These are phyloP conservation scores for Tolypocladium pustulatum DNA, from an alignment of 2,329 filamentous ascomycete genomes.

Conservation along the genomic window DNA sequence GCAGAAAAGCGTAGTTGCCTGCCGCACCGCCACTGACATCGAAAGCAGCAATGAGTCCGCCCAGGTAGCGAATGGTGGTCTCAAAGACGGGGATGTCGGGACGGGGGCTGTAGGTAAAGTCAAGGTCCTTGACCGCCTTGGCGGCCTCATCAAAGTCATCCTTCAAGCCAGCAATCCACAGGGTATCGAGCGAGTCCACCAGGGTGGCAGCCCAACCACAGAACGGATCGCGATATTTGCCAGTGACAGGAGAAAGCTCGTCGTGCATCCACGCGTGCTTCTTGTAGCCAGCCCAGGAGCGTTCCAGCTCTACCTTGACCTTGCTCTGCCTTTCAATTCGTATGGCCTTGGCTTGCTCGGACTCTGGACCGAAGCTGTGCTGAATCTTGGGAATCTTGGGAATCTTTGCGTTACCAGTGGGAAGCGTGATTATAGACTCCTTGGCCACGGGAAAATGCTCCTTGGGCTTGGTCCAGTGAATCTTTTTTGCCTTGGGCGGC, in stretches of 20 bases:
- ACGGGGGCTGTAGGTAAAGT: slow-evolving; percentile 65
- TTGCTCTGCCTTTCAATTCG: slow-evolving; percentile 53
- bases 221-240: slow-evolving; percentile 65
- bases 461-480: slow-evolving; percentile 63
- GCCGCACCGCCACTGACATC: slow-evolving; percentile 61
- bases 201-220: slow-evolving; percentile 85
- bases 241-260: slow-evolving; percentile 66
- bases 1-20: slow-evolving; percentile 51
- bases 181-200: slow-evolving; percentile 71
- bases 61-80: slow-evolving; percentile 83
- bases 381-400: slow-evolving; percentile 72
- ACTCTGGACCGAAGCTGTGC: slow-evolving; percentile 58
- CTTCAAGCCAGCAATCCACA: slow-evolving; percentile 77
- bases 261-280: slow-evolving; percentile 76
- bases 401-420: slow-evolving; percentile 58
- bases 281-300: slow-evolving; percentile 76
- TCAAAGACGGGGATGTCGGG: slow-evolving; percentile 81
- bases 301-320: slow-evolving; percentile 65
- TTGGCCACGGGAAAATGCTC: slow-evolving; percentile 70
- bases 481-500: slow-evolving; percentile 9
- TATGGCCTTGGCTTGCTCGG: slow-evolving; percentile 44
- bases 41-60: slow-evolving; percentile 75
- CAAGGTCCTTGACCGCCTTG: slow-evolving; percentile 58
- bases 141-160: slow-evolving; percentile 74
- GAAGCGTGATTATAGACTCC: slow-evolving; percentile 63